Evolutionary conservation across 192 early-diverging fungal genomes (phyloP).

Genomic region (Coemansia sp.): DNA sequence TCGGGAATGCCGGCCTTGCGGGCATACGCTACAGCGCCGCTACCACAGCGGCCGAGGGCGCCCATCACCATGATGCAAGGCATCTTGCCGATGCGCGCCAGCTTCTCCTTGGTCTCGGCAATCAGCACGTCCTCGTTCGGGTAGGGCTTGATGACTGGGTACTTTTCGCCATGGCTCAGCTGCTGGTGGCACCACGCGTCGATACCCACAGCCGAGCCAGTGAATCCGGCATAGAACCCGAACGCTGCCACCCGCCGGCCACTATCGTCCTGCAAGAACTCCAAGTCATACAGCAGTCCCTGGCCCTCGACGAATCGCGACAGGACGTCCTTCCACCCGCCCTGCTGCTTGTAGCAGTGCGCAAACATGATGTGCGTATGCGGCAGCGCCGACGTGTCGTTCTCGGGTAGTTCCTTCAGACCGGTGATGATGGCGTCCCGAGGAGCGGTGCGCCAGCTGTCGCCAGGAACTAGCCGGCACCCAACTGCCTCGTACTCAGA

Average conservation of each 20-base stretch:
- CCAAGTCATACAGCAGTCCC: conserved; percentile 87
- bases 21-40: conserved; percentile 82
- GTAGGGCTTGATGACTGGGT: conserved; percentile 78
- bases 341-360: conserved; percentile 96
- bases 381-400: conserved; percentile 80
- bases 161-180: conserved; percentile 53
- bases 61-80: conserved; percentile 98
- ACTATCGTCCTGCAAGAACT: conserved; percentile 83
- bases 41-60: conserved; percentile 91
- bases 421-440: conserved; percentile 90
- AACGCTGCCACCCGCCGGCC: conserved; percentile 94
- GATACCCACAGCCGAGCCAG: conserved; percentile 87
- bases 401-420: conserved; percentile 95
- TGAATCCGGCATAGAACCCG: conserved; percentile 96
- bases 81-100: conserved; percentile 58
- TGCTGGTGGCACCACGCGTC: conserved; percentile 89
- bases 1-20: conserved; percentile 79
- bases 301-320: conserved; percentile 79
- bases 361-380: conserved; percentile 98
- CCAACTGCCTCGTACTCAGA: conserved; percentile 84
- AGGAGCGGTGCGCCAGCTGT: conserved; percentile 85
- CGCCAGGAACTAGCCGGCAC: conserved; percentile 71
- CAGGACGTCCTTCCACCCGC: conserved; percentile 89
- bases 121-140: conserved; percentile 81
- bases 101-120: conserved; percentile 60